These are phyloP conservation scores for Chalciporus sp. DNA, from an alignment of 1,284 basidiomycete genomes.

Conservation along the genomic window DNA sequence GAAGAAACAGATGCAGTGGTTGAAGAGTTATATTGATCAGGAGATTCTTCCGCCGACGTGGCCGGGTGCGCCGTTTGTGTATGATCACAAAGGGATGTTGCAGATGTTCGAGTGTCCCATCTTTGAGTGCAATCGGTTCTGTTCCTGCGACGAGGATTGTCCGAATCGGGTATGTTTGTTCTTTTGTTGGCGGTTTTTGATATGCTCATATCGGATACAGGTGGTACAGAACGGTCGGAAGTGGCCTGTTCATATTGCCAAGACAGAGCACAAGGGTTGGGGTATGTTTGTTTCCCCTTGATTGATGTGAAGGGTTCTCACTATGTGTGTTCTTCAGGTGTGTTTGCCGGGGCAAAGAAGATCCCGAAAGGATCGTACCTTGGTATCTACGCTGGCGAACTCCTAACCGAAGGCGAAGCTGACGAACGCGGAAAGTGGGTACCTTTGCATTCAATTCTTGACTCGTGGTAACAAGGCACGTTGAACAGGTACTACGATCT, in stretches of 20 bases:
- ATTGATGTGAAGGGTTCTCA: slow-evolving; percentile 10
- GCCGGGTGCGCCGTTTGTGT: slow-evolving; percentile 53
- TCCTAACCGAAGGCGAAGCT: slow-evolving; percentile 68
- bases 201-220: slow-evolving; percentile 40
- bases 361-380: slow-evolving; percentile 76
- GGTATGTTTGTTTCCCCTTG: slow-evolving; percentile 44
- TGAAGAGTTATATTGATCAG: slow-evolving; percentile 39
- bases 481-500: slow-evolving; percentile 69
- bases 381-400: slow-evolving; percentile 85
- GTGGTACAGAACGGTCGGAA: slow-evolving; percentile 83
- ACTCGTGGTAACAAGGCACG: background rate
- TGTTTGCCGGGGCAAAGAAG: slow-evolving; percentile 62
- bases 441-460: background rate
- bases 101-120: slow-evolving; percentile 63
- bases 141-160: slow-evolving; percentile 81
- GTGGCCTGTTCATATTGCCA: slow-evolving; percentile 60
- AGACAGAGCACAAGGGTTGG: slow-evolving; percentile 81
- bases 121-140: slow-evolving; percentile 86
- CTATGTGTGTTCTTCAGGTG: slow-evolving; percentile 44
- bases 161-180: slow-evolving; percentile 65
- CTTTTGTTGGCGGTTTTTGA: background rate
- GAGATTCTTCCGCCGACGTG: slow-evolving; percentile 25
- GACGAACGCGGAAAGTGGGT: slow-evolving; percentile 70
- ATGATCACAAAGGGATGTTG: slow-evolving; percentile 59
- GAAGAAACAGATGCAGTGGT: slow-evolving; percentile 53